Evolutionary conservation across 2,329 filamentous ascomycete genomes (phyloP).

Genomic region (Cladosporium phlei): DNA sequence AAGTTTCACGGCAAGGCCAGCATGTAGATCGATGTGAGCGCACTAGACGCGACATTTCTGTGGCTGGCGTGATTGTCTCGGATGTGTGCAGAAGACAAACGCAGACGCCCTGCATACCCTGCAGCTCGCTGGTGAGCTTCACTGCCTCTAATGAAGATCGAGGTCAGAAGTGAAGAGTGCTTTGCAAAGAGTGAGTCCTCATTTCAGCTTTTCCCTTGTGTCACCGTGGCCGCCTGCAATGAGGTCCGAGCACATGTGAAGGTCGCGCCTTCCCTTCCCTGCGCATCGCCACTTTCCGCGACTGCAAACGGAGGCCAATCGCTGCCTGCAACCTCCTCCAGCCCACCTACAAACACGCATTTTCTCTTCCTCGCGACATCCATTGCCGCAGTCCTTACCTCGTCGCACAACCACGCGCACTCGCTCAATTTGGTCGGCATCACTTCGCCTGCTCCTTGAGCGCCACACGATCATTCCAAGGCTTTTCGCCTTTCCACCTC

Average conservation of each 20-base stretch:
- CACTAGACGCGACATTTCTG: too few relatives aligned
- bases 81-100: constrained; percentile 13
- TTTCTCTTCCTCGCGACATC: background rate
- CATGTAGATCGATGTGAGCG: too few relatives aligned
- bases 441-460: constrained; percentile 12
- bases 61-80: constrained; percentile 9
- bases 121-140: background rate
- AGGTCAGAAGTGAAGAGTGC: too few relatives aligned
- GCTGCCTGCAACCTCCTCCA: background rate
- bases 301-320: background rate
- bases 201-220: too few relatives aligned
- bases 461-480: background rate
- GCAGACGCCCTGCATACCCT: background rate
- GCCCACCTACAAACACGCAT: background rate
- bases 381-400: constrained; percentile 5
- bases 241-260: constrained; percentile 5
- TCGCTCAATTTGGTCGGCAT: constrained; percentile 4
- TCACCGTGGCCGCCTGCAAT: too few relatives aligned
- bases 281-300: constrained; percentile 6
- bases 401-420: background rate
- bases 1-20: too few relatives aligned
- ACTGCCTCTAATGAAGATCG: too few relatives aligned
- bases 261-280: constrained; percentile 16
- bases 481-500: too few relatives aligned
- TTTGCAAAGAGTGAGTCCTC: too few relatives aligned